phyloP scores from a whole-genome alignment of 495 filamentous ascomycete genomes.

The Hypoxylon cercidicola region DNA sequence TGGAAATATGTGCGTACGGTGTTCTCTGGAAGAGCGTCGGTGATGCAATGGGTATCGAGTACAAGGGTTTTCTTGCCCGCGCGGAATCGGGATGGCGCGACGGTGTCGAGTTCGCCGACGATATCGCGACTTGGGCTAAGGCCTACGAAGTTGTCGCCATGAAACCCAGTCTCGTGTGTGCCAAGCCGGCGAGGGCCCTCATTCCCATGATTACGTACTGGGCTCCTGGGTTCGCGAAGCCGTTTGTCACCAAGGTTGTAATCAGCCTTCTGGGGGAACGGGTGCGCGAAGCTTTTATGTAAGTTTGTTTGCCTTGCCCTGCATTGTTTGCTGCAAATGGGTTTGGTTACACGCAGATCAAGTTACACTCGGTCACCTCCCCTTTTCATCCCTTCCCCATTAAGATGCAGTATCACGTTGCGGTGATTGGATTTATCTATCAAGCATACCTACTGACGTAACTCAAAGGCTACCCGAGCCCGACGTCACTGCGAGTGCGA shows the following conservation, averaged over 20 bases:
- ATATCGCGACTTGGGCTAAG: conserved; percentile 67
- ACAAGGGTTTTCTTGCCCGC: conserved; percentile 47
- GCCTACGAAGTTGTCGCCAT: conserved; percentile 66
- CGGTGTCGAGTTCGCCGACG: conserved; percentile 73
- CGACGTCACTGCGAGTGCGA: conserved; percentile 26
- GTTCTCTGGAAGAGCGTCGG: conserved; percentile 74
- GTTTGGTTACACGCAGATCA: not conserved
- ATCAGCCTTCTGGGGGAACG: conserved; percentile 71
- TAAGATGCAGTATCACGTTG: not conserved
- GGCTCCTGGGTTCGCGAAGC: conserved; percentile 61
- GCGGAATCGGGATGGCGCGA: conserved; percentile 60
- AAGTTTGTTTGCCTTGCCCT: conserved; percentile 38
- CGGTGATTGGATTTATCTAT: not conserved
- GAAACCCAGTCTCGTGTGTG: conserved; percentile 47
- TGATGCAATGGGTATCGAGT: conserved; percentile 69
- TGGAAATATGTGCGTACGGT: conserved; percentile 73
- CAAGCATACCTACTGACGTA: not conserved
- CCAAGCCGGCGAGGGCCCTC: conserved; percentile 61
- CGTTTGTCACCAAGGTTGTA: conserved; percentile 61
- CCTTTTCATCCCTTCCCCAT: not conserved
- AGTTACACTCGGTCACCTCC: not conserved
- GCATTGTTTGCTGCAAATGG: not conserved
- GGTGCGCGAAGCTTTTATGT: conserved; percentile 72
- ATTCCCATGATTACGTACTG: conserved; percentile 68
- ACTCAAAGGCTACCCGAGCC: conserved; percentile 45